A percentile compares a stretch with the other conserved stretches of the same genome.
phyloP scores from a whole-genome alignment of 805 yeast genomes.

The Zygosaccharomyces bisporus region DNA sequence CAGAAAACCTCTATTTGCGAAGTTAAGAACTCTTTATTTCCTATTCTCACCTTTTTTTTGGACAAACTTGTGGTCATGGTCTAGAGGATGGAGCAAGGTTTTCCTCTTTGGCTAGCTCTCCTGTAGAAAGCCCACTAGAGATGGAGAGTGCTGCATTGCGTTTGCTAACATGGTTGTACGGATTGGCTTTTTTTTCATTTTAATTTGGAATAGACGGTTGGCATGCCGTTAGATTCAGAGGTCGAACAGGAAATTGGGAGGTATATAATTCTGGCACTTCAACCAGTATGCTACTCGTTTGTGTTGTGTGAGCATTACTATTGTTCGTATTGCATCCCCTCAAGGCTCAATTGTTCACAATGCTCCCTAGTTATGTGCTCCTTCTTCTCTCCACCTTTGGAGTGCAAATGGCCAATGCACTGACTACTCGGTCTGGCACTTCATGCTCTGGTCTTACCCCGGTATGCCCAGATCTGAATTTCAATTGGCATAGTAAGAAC shows the following conservation, averaged over 20 bases:
- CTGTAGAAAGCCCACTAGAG: neutral
- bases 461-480: constrained; percentile 17
- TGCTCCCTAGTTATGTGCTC: neutral
- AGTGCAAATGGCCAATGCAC: neutral
- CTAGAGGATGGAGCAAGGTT: neutral
- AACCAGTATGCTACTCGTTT: too few species aligned
- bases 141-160: neutral
- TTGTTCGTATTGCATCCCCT: too few species aligned
- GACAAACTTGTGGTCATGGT: neutral
- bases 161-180: neutral
- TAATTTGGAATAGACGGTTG: too few species aligned
- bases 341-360: neutral
- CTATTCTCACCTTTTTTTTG: neutral
- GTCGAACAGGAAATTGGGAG: neutral
- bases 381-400: neutral
- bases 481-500: constrained; percentile 14
- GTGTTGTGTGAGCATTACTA: too few species aligned
- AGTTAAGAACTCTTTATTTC: neutral
- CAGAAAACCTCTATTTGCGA: neutral
- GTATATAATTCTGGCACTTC: too few species aligned
- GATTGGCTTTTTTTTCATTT: too few species aligned
- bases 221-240: neutral
- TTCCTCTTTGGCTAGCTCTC: neutral
- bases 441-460: neutral
- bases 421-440: neutral